phyloP scores from a whole-genome alignment of 495 filamentous ascomycete genomes.

The Gamarada debralockiae region DNA sequence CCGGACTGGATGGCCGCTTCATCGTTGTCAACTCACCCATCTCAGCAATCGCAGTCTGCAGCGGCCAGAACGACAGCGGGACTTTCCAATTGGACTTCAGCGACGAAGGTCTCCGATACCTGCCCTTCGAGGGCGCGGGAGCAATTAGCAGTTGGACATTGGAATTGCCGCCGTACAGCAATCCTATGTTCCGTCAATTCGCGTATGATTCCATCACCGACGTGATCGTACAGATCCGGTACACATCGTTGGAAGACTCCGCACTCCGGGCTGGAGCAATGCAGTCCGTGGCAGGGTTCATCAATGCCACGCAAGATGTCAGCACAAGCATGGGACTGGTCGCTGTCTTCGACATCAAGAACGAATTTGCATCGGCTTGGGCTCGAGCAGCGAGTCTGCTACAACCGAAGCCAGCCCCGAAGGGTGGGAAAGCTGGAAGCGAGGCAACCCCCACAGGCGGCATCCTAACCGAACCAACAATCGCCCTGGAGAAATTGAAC shows the following conservation, averaged over 20 bases:
- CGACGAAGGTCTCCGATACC: constrained; percentile 23
- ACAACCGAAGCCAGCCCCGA: too few species aligned
- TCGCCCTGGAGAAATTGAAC: too few species aligned
- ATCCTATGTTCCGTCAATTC: constrained; percentile 1
- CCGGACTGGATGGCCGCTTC: constrained; percentile 9
- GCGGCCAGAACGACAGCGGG: constrained; percentile 18
- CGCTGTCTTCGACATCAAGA: constrained; percentile 8
- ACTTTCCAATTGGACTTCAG: constrained; percentile 21
- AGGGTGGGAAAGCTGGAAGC: too few species aligned
- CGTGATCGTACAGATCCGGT: constrained; percentile 17
- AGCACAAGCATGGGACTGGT: not conserved
- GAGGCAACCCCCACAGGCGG: too few species aligned
- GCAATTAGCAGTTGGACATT: constrained; percentile 22
- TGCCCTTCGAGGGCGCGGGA: constrained; percentile 29
- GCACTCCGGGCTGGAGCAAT: not conserved
- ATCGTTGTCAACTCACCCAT: not conserved
- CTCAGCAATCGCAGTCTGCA: constrained; percentile 14
- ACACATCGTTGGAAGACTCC: constrained; percentile 16
- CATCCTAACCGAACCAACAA: too few species aligned
- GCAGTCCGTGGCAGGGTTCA: not conserved
- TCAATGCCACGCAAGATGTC: not conserved
- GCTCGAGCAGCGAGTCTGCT: too few species aligned
- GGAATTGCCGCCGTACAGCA: constrained; percentile 9
- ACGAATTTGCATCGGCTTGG: constrained; percentile 6
- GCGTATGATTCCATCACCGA: constrained; percentile 25